These are phyloP conservation scores for Ramaria rubella DNA, from an alignment of 768 basidiomycete genomes.

Conservation along the genomic window DNA sequence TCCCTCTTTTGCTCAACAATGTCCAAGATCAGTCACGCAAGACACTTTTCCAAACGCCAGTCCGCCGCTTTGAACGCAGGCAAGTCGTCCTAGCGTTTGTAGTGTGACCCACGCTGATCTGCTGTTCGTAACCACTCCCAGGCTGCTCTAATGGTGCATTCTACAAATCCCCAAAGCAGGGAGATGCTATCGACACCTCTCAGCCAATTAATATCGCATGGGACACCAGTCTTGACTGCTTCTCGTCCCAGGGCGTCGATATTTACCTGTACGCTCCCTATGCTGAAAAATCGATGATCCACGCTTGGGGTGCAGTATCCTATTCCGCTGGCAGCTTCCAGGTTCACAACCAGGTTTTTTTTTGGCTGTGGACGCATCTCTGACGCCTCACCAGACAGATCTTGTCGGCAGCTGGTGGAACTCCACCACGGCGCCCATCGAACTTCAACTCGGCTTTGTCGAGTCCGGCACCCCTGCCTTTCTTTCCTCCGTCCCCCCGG, in stretches of 20 bases:
- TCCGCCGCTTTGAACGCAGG: neutral
- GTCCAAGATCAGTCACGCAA: conserved; percentile 5
- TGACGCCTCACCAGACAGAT: conserved; percentile 23
- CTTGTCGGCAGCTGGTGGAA: conserved; percentile 72
- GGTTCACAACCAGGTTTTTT: conserved; percentile 2
- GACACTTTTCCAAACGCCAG: conserved; percentile 7
- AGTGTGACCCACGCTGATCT: neutral
- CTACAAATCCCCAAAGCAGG: conserved; percentile 49
- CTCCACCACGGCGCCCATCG: conserved; percentile 33
- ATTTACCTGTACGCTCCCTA: conserved; percentile 60
- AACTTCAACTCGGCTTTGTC: conserved; percentile 58
- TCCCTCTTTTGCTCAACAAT: neutral
- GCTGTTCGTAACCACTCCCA: neutral
- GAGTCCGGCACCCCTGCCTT: conserved; percentile 43
- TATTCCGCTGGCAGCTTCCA: conserved; percentile 42
- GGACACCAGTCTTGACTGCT: conserved; percentile 42
- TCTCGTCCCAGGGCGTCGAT: conserved; percentile 50
- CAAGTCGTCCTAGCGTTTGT: neutral
- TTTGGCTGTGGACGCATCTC: neutral
- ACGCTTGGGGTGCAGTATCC: conserved; percentile 51
- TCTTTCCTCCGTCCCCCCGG: conserved; percentile 49
- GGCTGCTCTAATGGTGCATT: conserved; percentile 26
- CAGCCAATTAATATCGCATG: conserved; percentile 53
- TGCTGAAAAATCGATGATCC: conserved; percentile 36
- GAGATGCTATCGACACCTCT: conserved; percentile 39